Conservation (phyloP, 2,329 filamentous ascomycete genomes). For the Rhytidhysteron rufulum region DNA sequence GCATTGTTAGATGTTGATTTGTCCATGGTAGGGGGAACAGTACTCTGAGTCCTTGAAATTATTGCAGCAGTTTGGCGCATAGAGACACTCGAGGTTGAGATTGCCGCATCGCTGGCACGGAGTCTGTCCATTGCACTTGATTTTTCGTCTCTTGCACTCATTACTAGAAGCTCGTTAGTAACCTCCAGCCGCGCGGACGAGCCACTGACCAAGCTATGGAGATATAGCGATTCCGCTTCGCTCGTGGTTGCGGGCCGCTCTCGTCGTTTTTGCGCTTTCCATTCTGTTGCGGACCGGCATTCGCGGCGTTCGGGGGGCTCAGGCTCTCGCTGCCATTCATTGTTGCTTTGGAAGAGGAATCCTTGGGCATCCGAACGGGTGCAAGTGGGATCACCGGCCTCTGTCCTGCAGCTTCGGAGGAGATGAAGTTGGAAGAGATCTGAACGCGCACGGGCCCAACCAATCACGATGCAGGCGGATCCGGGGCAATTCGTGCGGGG, state of each 20-base stretch:
- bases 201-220: conserved; percentile 59
- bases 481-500: background rate
- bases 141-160: conserved; percentile 64
- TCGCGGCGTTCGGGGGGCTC: conserved; percentile 26
- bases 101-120: conserved; percentile 64
- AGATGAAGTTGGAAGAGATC: no score
- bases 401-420: no score
- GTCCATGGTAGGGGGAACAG: conserved; percentile 12
- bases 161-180: conserved; percentile 43
- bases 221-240: conserved; percentile 65
- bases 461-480: background rate
- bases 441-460: no score
- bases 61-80: conserved; percentile 67
- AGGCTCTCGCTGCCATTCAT: conserved; percentile 29
- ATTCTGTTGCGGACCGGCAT: conserved; percentile 13
- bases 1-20: conserved; percentile 7
- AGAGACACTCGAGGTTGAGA: conserved; percentile 60
- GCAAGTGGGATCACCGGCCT: no score
- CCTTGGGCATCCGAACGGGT: no score
- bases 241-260: conserved; percentile 45
- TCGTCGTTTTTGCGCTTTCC: conserved; percentile 48
- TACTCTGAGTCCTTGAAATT: conserved; percentile 86
- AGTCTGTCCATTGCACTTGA: conserved; percentile 64
- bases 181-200: conserved; percentile 15
- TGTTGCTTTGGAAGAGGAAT: background rate